Evolutionary conservation across 2,329 filamentous ascomycete species (phyloP).

Genomic region (Fusarium xylarioides): DNA sequence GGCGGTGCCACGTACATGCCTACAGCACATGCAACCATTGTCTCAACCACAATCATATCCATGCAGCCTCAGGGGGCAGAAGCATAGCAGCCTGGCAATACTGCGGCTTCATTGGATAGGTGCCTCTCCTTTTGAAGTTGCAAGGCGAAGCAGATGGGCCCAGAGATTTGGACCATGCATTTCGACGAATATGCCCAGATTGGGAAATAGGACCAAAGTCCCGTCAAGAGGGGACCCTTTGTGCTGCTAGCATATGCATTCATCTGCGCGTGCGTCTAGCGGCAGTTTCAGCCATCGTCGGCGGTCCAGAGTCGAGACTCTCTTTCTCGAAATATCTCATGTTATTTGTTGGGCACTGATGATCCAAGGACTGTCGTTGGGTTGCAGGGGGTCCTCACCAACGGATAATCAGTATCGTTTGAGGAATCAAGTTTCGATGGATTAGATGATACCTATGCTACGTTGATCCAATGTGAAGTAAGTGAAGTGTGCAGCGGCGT

Average conservation of each 20-base stretch:
- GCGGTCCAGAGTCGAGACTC: slow-evolving; percentile 5
- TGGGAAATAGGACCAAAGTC: slow-evolving; percentile 32
- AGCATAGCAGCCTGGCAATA: slow-evolving; percentile 35
- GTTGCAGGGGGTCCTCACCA: neutral
- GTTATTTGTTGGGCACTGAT: slow-evolving; percentile 1
- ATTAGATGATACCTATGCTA: neutral
- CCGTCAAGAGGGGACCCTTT: slow-evolving; percentile 22
- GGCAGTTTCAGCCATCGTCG: slow-evolving; percentile 24
- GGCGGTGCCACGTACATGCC: slow-evolving; percentile 32
- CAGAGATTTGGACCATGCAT: slow-evolving; percentile 18
- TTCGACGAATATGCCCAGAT: slow-evolving; percentile 38
- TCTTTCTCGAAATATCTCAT: neutral
- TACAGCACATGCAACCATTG: slow-evolving; percentile 3
- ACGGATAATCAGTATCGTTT: neutral
- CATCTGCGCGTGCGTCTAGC: neutral
- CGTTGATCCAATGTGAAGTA: slow-evolving; percentile 2
- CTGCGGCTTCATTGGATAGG: slow-evolving; percentile 15
- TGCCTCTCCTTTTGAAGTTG: neutral
- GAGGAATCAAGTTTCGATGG: slow-evolving; percentile 6
- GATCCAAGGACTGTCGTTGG: neutral
- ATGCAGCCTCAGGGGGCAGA: slow-evolving; percentile 25
- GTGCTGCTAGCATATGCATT: slow-evolving; percentile 18
- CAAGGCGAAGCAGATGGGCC: slow-evolving; percentile 29
- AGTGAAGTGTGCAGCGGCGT: neutral
- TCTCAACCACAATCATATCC: neutral